Conservation (phyloP, 768 basidiomycete genomes). For the Tubosaeta sp. region DNA sequence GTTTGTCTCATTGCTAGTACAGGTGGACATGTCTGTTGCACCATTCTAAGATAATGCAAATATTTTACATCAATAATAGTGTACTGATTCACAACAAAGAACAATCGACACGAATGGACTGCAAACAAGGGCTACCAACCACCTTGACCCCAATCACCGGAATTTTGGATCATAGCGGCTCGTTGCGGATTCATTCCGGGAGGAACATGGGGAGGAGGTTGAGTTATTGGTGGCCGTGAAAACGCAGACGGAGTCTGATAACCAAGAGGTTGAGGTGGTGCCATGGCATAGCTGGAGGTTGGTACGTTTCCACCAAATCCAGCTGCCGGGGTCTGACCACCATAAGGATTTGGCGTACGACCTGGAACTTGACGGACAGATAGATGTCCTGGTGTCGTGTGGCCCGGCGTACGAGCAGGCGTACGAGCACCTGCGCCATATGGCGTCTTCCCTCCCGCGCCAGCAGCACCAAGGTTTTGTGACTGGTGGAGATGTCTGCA, state of each 20-base stretch:
- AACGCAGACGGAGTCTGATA: slow-evolving; percentile 38
- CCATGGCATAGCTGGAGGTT: slow-evolving; percentile 26
- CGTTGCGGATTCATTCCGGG: slow-evolving; percentile 65
- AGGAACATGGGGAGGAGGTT: slow-evolving; percentile 43
- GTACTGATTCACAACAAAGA: slow-evolving; percentile 18
- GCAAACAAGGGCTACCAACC: slow-evolving; percentile 27
- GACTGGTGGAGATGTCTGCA: slow-evolving; percentile 74
- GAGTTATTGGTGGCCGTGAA: slow-evolving; percentile 39
- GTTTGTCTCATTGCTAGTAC: neutral
- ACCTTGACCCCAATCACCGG: slow-evolving; percentile 33
- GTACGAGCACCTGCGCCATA: slow-evolving; percentile 73
- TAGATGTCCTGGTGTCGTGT: slow-evolving; percentile 74
- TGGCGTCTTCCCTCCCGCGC: slow-evolving; percentile 72
- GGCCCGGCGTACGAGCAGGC: slow-evolving; percentile 69
- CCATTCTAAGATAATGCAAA: slow-evolving; percentile 20
- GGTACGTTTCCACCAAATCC: slow-evolving; percentile 28
- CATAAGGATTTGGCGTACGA: slow-evolving; percentile 81
- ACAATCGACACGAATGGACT: slow-evolving; percentile 16
- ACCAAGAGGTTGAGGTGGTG: slow-evolving; percentile 34
- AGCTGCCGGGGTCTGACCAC: slow-evolving; percentile 35
- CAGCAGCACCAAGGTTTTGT: slow-evolving; percentile 50
- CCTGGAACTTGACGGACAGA: slow-evolving; percentile 65
- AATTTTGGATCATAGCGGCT: slow-evolving; percentile 59
- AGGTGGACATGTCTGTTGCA: slow-evolving; percentile 10
- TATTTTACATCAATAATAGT: slow-evolving; percentile 27